phyloP scores from a whole-genome alignment of 805 yeast species.

The Candida michaelii region DNA sequence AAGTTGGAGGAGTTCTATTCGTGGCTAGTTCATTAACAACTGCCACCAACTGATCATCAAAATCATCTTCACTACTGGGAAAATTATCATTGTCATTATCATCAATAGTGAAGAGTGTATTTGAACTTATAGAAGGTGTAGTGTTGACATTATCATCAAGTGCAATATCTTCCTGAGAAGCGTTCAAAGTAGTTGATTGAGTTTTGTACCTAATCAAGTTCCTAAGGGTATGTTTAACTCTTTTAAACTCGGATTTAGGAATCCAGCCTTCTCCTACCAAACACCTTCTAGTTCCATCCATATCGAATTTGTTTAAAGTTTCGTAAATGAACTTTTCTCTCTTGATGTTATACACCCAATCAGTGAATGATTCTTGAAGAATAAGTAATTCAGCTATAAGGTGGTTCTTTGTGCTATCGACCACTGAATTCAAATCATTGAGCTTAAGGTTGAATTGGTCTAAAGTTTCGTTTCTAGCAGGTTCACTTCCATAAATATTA shows the following conservation, averaged over 20 bases:
- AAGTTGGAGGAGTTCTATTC: slow-evolving; percentile 69
- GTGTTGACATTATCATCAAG: slow-evolving; percentile 11
- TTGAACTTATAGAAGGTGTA: slow-evolving; percentile 4
- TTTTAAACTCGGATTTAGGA: slow-evolving; percentile 51
- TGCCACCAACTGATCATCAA: slow-evolving; percentile 29
- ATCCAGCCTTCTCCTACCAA: slow-evolving; percentile 77
- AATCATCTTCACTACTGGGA: slow-evolving; percentile 15
- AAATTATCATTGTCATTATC: slow-evolving; percentile 17
- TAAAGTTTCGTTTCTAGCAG: slow-evolving; percentile 25
- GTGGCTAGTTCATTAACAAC: slow-evolving; percentile 63
- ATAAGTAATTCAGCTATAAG: slow-evolving; percentile 37
- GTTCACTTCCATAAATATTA: slow-evolving; percentile 32
- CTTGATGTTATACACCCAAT: slow-evolving; percentile 36
- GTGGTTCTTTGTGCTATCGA: slow-evolving; percentile 33
- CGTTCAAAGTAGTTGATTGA: slow-evolving; percentile 6
- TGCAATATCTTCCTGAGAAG: slow-evolving; percentile 19
- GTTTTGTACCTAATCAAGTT: slow-evolving; percentile 40
- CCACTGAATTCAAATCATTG: slow-evolving; percentile 32
- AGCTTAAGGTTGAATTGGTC: slow-evolving; percentile 33
- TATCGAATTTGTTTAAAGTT: slow-evolving; percentile 64
- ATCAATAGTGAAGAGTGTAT: slow-evolving; percentile 25
- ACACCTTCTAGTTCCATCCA: slow-evolving; percentile 64
- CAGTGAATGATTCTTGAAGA: slow-evolving; percentile 35
- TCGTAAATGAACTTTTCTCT: slow-evolving; percentile 60
- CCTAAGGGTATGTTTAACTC: slow-evolving; percentile 40